Percentiles rank a stretch among this genome's conserved stretches.
phyloP scores from a whole-genome alignment of 345 rosid genomes.

The Eucalyptus pauciflora region DNA sequence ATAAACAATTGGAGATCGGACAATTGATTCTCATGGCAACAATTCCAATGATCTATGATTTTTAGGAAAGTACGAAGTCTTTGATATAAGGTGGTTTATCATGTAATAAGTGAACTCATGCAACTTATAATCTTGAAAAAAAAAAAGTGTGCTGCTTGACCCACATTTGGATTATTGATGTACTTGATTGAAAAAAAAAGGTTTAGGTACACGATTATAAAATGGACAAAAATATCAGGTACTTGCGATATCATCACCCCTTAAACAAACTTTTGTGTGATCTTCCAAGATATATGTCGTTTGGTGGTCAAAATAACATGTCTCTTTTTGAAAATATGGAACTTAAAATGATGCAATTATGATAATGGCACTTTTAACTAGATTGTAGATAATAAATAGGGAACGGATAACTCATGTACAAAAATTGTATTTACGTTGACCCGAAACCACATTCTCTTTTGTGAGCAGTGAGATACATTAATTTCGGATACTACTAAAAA shows the following conservation, averaged over 20 bases:
- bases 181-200: neutral
- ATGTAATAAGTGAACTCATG: neutral
- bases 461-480: too few relatives aligned
- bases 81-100: neutral
- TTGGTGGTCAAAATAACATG: neutral
- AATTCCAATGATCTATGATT: neutral
- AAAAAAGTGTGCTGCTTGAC: neutral
- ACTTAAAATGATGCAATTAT: neutral
- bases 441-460: neutral
- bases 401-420: neutral
- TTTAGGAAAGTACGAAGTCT: neutral
- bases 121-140: neutral
- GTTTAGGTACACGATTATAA: neutral
- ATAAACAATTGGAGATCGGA: neutral
- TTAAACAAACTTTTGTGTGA: neutral
- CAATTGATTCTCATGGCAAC: neutral
- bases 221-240: neutral
- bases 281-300: neutral
- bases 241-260: neutral
- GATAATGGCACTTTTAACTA: neutral
- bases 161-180: neutral
- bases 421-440: neutral
- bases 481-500: too few relatives aligned
- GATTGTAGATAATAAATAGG: neutral
- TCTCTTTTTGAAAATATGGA: neutral